These are phyloP conservation scores for Clathrus columnatus DNA, from an alignment of 768 basidiomycete genomes.

Conservation along the genomic window DNA sequence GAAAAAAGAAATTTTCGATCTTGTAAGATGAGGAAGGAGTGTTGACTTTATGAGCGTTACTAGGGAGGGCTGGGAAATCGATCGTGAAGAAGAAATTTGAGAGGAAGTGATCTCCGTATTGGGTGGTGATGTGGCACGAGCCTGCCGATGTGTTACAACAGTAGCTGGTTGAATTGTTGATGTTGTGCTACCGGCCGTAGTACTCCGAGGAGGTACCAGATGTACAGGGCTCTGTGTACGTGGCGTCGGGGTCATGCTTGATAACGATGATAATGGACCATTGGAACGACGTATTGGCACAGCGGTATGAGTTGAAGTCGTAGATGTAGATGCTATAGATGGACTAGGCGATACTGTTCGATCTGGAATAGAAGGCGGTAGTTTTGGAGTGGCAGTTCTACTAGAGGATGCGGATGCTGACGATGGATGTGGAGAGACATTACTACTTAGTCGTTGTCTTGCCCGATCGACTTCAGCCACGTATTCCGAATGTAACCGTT, in stretches of 20 bases:
- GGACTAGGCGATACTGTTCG: constrained; percentile 24
- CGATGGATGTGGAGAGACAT: constrained; percentile 12
- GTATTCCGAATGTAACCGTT: constrained; percentile 15
- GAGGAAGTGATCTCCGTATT: constrained; percentile 11
- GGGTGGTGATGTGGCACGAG: constrained; percentile 15
- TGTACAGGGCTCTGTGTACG: constrained; percentile 19
- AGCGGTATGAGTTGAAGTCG: constrained; percentile 63
- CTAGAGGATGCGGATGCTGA: constrained; percentile 45
- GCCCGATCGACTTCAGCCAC: constrained; percentile 28
- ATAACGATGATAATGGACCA: constrained; percentile 19
- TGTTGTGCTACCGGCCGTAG: constrained; percentile 18
- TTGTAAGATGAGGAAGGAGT: constrained; percentile 38
- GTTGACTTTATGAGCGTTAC: constrained; percentile 41
- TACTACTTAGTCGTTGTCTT: constrained; percentile 20
- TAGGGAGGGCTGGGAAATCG: constrained; percentile 8
- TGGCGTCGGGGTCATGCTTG: constrained; percentile 18
- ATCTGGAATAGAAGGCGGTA: not conserved
- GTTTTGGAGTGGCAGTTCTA: constrained; percentile 9
- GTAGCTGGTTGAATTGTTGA: constrained; percentile 17
- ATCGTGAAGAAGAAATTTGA: constrained; percentile 12
- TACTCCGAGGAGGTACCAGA: constrained; percentile 18
- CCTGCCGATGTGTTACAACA: constrained; percentile 23
- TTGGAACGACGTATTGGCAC: constrained; percentile 42
- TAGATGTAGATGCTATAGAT: constrained; percentile 56
- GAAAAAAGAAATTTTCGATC: constrained; percentile 41